Evolutionary conservation across 2,329 filamentous ascomycete species (phyloP), one percentile per base, ranked within the genome.

Genomic region (Penicillium sp.): DNA sequence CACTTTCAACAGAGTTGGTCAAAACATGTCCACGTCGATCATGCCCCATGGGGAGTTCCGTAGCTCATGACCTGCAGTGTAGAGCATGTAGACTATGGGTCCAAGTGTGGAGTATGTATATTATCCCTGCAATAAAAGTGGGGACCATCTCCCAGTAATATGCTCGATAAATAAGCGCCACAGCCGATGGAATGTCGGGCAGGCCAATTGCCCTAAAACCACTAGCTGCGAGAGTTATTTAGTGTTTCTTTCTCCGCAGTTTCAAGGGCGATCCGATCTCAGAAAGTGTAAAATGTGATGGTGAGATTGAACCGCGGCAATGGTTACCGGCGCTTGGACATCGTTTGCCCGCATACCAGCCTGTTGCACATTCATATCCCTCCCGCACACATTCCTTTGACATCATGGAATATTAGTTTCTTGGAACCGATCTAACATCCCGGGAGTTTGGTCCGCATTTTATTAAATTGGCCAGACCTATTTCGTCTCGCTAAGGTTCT

Each of bases 301-400:
- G 16, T 39, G 35, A 39, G 35, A 19, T n/a, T 39, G 35, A 11
- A 33, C 13, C 16, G 35, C 35, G 16, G 35, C 8, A 19, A 42
- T 42, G 19, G 39, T 42, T 22, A 42, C 39, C 19, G n/a, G 39
- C 39, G 39, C 39, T 5, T 21, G 39, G 39, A 19, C 22, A 33
- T 6, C n/a, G 42, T 27, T 53, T 14, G 43, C 22, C 45, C 48
- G 56, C 53, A 65, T 65, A 56, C 54, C 58, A 54, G 39, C 54
- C 45, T 6, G 45, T 29, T 4, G 19, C 19, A 22, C 57, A 60
- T 62, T 56, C 61, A 59, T 58, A 50, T 39, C 54, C 33, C 48
- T 55, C 46, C 21, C n/a, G 3, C 35, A 45, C 19, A 48, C 64
- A 66, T 64, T 63, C 60, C 46, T 45, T 16, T n/a, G 29, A 35